Conservation (phyloP, 2,329 filamentous ascomycete genomes). For the Talaromyces islandicus region DNA sequence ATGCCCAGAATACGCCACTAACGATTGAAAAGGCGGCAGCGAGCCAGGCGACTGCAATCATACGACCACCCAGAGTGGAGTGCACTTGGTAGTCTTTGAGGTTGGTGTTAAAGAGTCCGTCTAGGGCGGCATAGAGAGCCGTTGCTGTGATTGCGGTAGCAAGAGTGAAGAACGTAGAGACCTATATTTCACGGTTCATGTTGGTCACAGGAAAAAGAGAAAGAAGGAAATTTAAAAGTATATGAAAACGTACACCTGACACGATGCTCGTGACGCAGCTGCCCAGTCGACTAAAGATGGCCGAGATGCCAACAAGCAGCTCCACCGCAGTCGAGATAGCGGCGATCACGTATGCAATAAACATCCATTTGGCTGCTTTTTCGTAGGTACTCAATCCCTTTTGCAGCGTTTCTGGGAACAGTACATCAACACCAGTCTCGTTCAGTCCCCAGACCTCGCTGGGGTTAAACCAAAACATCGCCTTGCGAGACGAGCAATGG, state of each 20-base stretch:
- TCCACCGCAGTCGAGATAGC: conserved; percentile 64
- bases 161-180: conserved; percentile 52
- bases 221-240: neutral
- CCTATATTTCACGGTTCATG: conserved; percentile 18
- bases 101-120: conserved; percentile 60
- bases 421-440: conserved; percentile 49
- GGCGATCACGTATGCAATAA: conserved; percentile 71
- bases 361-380: conserved; percentile 72
- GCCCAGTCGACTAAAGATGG: conserved; percentile 74
- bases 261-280: conserved; percentile 77
- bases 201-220: neutral
- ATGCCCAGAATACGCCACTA: conserved; percentile 81
- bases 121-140: conserved; percentile 64
- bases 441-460: conserved; percentile 62
- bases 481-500: conserved; percentile 64
- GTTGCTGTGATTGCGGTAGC: conserved; percentile 68
- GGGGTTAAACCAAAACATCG: conserved; percentile 71
- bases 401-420: conserved; percentile 62
- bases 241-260: conserved; percentile 53
- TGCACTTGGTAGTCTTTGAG: conserved; percentile 67
- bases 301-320: conserved; percentile 72
- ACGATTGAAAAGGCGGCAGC: conserved; percentile 69
- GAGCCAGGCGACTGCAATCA: conserved; percentile 71
- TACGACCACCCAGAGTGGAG: conserved; percentile 60
- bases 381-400: conserved; percentile 67